phyloP scores from a whole-genome alignment of 345 rosid species.

The Gossypium arboreum region DNA sequence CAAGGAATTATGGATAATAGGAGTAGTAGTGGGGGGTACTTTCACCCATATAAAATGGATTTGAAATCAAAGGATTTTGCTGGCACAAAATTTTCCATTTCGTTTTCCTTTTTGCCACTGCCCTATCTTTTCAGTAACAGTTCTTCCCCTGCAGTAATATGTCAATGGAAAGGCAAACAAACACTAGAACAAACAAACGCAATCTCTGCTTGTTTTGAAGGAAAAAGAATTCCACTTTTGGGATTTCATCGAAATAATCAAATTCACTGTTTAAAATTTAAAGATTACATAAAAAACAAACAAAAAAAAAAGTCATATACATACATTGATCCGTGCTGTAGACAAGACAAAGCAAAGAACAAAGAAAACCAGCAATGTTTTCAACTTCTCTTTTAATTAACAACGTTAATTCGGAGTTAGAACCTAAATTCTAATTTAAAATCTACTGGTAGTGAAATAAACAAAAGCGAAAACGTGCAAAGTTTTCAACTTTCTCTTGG shows the following conservation, averaged over 20 bases:
- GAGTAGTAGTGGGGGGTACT: no score
- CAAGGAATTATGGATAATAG: no score
- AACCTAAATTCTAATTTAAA: background rate
- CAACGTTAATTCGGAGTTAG: background rate
- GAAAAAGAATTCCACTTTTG: background rate
- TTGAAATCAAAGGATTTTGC: background rate
- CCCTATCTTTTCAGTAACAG: background rate
- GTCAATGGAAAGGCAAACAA: constrained; percentile 9
- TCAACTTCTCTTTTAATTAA: background rate
- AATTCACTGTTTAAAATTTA: constrained; percentile 8
- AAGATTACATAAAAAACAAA: background rate
- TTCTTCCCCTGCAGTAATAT: background rate
- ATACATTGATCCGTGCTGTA: background rate
- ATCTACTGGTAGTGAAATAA: background rate
- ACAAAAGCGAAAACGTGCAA: background rate
- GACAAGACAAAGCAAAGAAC: background rate
- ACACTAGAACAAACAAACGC: constrained; percentile 8
- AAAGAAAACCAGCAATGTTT: no score
- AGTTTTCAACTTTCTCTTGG: background rate
- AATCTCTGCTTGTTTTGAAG: background rate
- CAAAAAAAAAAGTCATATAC: background rate
- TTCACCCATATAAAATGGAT: background rate
- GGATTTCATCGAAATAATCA: constrained; percentile 9
- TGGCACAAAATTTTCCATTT: background rate
- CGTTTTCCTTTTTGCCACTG: background rate